These are phyloP conservation scores for Fonsecaea erecta DNA, from an alignment of 2,329 filamentous ascomycete species.

Conservation along the genomic window DNA sequence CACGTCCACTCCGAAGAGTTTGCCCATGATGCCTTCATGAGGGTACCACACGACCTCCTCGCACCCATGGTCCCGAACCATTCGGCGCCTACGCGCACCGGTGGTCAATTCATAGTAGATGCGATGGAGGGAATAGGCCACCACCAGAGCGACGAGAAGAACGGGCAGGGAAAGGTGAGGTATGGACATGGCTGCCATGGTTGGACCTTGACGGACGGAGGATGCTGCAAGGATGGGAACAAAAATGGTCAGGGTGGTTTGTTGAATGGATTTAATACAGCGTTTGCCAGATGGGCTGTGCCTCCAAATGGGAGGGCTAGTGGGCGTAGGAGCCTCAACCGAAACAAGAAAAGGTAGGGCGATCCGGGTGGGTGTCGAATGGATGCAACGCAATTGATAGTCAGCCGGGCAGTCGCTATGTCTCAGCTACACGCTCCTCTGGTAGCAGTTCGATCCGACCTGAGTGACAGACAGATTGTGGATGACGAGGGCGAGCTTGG, in stretches of 20 bases:
- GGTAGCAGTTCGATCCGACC: not conserved
- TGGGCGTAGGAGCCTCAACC: too few relatives aligned
- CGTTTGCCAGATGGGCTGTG: not conserved
- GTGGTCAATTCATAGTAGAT: constrained; percentile 34
- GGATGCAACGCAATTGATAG: not conserved
- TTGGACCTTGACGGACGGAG: not conserved
- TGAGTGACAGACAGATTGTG: not conserved
- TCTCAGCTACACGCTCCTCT: not conserved
- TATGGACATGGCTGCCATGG: constrained; percentile 26
- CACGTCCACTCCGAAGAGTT: constrained; percentile 32
- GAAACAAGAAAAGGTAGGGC: not conserved
- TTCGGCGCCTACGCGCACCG: constrained; percentile 28
- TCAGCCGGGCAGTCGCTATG: not conserved
- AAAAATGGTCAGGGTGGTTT: not conserved
- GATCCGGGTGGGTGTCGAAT: not conserved
- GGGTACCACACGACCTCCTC: constrained; percentile 52
- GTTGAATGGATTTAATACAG: not conserved
- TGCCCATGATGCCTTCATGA: constrained; percentile 49
- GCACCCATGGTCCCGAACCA: constrained; percentile 50
- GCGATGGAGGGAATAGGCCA: constrained; percentile 19
- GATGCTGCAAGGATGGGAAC: not conserved
- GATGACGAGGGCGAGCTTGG: not conserved
- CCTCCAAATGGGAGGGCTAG: too few relatives aligned
- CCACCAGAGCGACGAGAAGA: constrained; percentile 23
- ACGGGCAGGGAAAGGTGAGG: constrained; percentile 21